A percentile compares a stretch with the other conserved stretches of the same genome.
Conservation (phyloP, 2,329 filamentous ascomycete genomes). For the Monosporascus sp. region DNA sequence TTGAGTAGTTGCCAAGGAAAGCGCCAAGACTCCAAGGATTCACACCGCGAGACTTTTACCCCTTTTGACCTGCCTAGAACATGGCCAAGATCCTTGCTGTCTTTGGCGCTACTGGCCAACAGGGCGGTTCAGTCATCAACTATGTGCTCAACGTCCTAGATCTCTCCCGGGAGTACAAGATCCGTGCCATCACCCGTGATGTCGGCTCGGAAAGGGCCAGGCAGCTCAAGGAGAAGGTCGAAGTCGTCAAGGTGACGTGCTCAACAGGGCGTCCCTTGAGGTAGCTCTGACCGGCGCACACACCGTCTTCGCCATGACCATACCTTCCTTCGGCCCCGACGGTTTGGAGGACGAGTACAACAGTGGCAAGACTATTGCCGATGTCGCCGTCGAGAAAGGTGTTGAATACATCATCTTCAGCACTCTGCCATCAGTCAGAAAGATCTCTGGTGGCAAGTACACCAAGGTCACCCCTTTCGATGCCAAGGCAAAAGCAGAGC, state of each 20-base stretch:
- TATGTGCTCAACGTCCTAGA: constrained; percentile 38
- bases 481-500: constrained; percentile 33
- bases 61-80: neutral
- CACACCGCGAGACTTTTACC: too few relatives aligned
- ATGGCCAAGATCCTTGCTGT: constrained; percentile 36
- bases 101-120: constrained; percentile 49
- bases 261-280: constrained; percentile 32
- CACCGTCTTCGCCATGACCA: constrained; percentile 44
- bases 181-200: constrained; percentile 49
- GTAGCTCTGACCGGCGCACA: constrained; percentile 38
- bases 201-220: constrained; percentile 27
- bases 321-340: constrained; percentile 34
- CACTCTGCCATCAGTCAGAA: constrained; percentile 27
- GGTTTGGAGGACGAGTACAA: constrained; percentile 28
- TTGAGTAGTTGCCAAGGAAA: too few relatives aligned
- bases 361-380: constrained; percentile 32
- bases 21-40: too few relatives aligned
- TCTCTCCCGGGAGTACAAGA: constrained; percentile 40
- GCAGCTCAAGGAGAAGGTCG: constrained; percentile 23
- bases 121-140: constrained; percentile 44
- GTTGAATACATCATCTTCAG: constrained; percentile 37
- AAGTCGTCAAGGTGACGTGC: constrained; percentile 38
- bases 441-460: constrained; percentile 29
- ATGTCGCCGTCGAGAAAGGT: constrained; percentile 30
- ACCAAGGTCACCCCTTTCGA: constrained; percentile 34